Base-by-base conservation (phyloP, 2,329 filamentous ascomycete species). In the Diaporthe australafricana region DNA sequence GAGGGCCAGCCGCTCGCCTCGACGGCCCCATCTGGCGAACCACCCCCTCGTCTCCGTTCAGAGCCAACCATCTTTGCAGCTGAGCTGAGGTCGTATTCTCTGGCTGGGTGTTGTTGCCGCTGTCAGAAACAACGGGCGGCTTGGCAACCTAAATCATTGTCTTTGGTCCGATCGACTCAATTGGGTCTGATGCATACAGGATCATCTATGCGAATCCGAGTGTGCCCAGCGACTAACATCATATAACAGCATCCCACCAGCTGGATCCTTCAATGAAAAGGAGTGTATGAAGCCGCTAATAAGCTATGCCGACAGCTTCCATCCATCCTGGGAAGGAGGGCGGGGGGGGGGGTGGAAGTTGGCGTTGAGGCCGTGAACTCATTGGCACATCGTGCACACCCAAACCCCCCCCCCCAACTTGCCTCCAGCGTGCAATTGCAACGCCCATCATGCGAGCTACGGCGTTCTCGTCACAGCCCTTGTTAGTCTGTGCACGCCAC, bases 51-150 rank as follows among this genome's bases (percentile, higher is more conserved):
- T 45, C 17, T 7, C 20, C 57, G 45, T 48, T 22, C 52, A 27
- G 40, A 40, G 66, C 52, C 40, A 57, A 35, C 40, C 16, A 68
- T 57, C 42, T 38, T 20, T 17, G n/a, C 8, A 56, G 50, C 35
- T 25, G 22, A 17, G 50, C 52, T 25, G 35, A 45, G 40, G 25
- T 38, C 27, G 20, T 45, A 17, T 45, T 6, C 30, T 42, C 27
- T n/a, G 27, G 52, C 14, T 38, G n/a, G 16, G 16, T 47, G 7
- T n/a, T 38, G 5, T 47, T 57, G 40, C 56, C 25, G 56, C 50
- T 62, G 70, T 69, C 65, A 69, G 57, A 16, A 40, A 57, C 48
- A n/a, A 68, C 38, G 52, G 70, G 50, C 30, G 45, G 60, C 60
- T 47, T 60, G 53, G 70, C 70, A 50, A 67, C 66, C 66, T 30